Evolutionary conservation across 2,329 filamentous ascomycete species (phyloP).

Genomic region (Aspergillus puulaauensis): DNA sequence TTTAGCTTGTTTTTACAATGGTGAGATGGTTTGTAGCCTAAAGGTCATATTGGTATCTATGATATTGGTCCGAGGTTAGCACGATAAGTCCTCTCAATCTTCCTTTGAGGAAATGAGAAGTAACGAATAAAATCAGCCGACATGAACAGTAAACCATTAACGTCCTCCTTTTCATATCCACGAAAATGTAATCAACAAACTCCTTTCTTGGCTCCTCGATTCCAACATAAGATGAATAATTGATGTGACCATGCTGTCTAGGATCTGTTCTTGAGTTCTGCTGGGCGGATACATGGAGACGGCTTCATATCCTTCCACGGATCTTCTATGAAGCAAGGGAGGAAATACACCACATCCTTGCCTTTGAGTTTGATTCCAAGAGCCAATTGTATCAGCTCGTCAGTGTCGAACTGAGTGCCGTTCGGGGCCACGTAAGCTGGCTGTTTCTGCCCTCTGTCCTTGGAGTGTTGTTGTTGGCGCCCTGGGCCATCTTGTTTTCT

Average conservation of each 20-base stretch:
- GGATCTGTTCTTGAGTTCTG: neutral
- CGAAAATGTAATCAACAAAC: neutral
- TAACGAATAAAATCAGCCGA: neutral
- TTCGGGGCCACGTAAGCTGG: conserved; percentile 23
- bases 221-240: neutral
- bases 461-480: neutral
- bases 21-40: neutral
- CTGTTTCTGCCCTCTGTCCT: neutral
- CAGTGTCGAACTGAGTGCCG: conserved; percentile 18
- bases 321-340: conserved; percentile 20
- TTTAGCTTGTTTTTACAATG: neutral
- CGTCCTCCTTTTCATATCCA: neutral
- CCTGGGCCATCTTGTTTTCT: neutral
- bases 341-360: conserved; percentile 16
- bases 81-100: neutral
- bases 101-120: neutral
- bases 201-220: neutral
- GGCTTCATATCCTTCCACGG: conserved; percentile 19
- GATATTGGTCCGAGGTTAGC: neutral
- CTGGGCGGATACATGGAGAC: neutral
- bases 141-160: neutral
- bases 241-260: neutral
- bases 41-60: neutral
- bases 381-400: conserved; percentile 16
- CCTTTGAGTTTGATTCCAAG: conserved; percentile 15